A percentile compares a stretch with the other conserved stretches of the same genome.
Evolutionary conservation across 257 asterid genomes (phyloP).

Genomic region (Eucommia ulmoides): DNA sequence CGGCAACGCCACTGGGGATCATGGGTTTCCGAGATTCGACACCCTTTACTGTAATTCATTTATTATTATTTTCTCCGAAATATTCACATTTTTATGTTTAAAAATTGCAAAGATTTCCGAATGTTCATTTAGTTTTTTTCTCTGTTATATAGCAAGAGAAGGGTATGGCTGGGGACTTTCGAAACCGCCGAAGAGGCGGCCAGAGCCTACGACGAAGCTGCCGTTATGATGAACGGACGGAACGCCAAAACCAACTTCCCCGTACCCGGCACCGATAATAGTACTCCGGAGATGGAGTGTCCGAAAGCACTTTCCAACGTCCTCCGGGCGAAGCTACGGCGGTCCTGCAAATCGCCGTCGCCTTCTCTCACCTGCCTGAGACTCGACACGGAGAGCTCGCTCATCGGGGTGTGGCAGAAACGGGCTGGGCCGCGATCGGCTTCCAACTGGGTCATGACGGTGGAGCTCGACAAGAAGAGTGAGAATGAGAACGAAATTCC

Average conservation of each 20-base stretch:
- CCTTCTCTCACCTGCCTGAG: constrained; percentile 2
- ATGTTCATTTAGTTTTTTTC: background rate
- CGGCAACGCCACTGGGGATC: constrained; percentile 3
- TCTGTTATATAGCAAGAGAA: background rate
- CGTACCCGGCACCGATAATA: background rate
- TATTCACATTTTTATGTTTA: background rate
- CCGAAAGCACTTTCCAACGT: background rate
- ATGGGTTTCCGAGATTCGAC: background rate
- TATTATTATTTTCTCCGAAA: too few relatives aligned
- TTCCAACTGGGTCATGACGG: constrained; percentile 1
- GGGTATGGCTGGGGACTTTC: background rate
- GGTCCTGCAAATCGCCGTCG: background rate
- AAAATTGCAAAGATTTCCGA: too few relatives aligned
- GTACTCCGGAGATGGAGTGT: background rate
- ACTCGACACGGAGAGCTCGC: constrained; percentile 1
- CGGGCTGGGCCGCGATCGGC: background rate
- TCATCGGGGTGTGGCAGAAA: background rate
- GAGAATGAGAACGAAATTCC: background rate
- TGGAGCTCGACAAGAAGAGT: background rate
- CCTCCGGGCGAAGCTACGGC: background rate
- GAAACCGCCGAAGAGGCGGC: background rate
- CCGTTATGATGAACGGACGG: constrained; percentile 1
- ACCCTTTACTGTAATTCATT: background rate
- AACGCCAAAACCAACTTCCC: constrained; percentile 1
- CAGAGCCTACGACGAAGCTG: constrained; percentile 1